Evolutionary conservation across 192 early-diverging fungal species (phyloP), one percentile per base, ranked within the genome.

Genomic region (Backusella circina): DNA sequence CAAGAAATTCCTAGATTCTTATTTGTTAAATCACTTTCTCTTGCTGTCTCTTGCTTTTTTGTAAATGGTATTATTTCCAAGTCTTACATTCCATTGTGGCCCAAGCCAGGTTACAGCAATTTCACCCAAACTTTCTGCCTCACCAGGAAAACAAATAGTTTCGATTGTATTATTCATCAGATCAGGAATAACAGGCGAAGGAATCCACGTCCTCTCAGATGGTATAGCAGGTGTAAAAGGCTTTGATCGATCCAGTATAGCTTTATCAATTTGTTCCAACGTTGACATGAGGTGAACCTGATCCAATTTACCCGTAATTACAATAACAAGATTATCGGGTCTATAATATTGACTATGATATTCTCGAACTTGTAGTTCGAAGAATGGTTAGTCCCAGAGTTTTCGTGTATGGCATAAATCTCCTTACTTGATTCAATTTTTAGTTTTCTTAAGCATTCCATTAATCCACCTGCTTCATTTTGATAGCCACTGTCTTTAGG

Each of bases 271-370:
- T 9, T 82, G 79, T 2, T 71, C 81, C 30, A 89, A 78, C 4
- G 81, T 76, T 6, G 72, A 65, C 44, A 89, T 50, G 2, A 89
- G 74, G 33, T 84, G 77, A n/a, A 38, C 51, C 51, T 85, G 83
- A 16, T 80, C 78, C 12, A 89, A 18, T 21, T 83, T 80, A 50
- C 88, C 88, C 18, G 85, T 86, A 51, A 89, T 77, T 31, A 89
- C 80, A 21, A 89, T 75, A 73, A 87, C 87, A 61, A 89, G 78
- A 57, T 87, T 89, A 66, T 89, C 88, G 15, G 88, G 87, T 57
- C 84, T 83, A 76, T 89, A 89, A 80, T 84, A 89, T 32, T 83
- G 79, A 41, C 66, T 72, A 65, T 89, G 88, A 65, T 89, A 86
- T 26, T 76, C 39, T 31, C 75, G 69, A 65, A 77, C 70, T 71